A percentile compares a stretch with the other conserved stretches of the same genome.
Conservation (phyloP, 106 monocot genomes). For the Dactylorhiza incarnata region DNA sequence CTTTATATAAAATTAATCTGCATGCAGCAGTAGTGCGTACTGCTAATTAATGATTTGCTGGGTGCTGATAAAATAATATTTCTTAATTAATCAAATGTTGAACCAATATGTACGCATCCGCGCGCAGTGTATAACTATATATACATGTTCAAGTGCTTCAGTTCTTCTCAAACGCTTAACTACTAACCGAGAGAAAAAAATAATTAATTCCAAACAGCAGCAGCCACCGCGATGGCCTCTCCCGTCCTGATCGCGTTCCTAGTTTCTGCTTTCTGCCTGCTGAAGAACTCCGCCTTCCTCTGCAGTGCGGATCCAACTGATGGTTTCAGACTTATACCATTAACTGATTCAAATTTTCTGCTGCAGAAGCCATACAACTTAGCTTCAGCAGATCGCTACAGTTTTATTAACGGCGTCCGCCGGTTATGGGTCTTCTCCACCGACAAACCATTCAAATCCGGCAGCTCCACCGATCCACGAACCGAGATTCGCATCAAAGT, state of each 20-base stretch:
- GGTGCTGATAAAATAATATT: too few species aligned
- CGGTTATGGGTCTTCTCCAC: conserved; percentile 29
- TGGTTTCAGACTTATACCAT: conserved; percentile 15
- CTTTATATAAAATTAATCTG: too few species aligned
- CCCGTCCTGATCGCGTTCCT: background rate
- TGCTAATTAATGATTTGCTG: too few species aligned
- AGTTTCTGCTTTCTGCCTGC: too few species aligned
- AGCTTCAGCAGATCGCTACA: conserved; percentile 15
- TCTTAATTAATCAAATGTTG: too few species aligned
- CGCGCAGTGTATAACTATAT: too few species aligned
- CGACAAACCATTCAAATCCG: conserved; percentile 19
- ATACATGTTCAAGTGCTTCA: too few species aligned
- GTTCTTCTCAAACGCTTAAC: too few species aligned
- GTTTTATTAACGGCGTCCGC: conserved; percentile 11
- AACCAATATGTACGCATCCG: too few species aligned
- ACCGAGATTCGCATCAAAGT: conserved; percentile 32
- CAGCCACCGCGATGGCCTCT: background rate
- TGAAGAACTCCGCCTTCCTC: background rate
- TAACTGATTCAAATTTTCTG: conserved; percentile 15
- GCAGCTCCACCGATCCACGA: conserved; percentile 18
- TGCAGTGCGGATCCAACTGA: conserved; percentile 16
- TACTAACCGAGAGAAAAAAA: too few species aligned
- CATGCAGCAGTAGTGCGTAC: too few species aligned
- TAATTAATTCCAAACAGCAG: background rate
- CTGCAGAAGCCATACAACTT: conserved; percentile 21